A percentile compares a stretch with the other conserved stretches of the same genome.
Conservation (phyloP, 2,329 filamentous ascomycete genomes). For the Escovopsis sp. region DNA sequence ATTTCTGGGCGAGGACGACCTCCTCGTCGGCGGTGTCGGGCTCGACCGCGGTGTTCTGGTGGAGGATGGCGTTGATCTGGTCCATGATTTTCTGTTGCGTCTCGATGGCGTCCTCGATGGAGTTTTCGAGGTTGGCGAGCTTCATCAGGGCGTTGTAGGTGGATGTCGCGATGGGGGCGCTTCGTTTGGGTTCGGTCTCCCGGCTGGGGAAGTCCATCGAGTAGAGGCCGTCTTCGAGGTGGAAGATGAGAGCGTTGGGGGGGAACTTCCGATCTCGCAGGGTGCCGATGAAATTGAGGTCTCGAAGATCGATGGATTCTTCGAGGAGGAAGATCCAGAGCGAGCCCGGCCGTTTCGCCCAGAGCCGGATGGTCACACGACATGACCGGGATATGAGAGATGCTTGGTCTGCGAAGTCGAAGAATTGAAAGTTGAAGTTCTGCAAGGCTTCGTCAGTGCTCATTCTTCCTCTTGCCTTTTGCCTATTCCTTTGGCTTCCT, state of each 20-base stretch:
- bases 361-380: conserved; percentile 53
- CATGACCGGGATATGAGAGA: conserved; percentile 51
- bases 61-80: conserved; percentile 56
- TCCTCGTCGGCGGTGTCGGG: conserved; percentile 35
- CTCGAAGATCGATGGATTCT: conserved; percentile 53
- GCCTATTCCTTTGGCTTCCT: too few species aligned
- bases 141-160: conserved; percentile 83
- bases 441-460: conserved; percentile 11
- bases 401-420: conserved; percentile 53
- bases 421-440: conserved; percentile 82
- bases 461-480: too few species aligned
- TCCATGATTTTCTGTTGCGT: conserved; percentile 58
- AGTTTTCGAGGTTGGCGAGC: conserved; percentile 74
- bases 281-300: conserved; percentile 63
- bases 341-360: conserved; percentile 45
- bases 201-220: conserved; percentile 52
- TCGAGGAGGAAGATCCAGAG: conserved; percentile 53
- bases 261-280: conserved; percentile 59
- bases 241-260: conserved; percentile 69
- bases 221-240: conserved; percentile 77
- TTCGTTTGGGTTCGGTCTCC: conserved; percentile 35
- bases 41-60: conserved; percentile 23
- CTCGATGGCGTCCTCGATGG: conserved; percentile 74
- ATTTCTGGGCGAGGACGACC: conserved; percentile 31
- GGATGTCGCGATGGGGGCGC: conserved; percentile 43